These are phyloP conservation scores for Tolypocladium capitatum DNA, from an alignment of 2,329 filamentous ascomycete species.

Conservation along the genomic window DNA sequence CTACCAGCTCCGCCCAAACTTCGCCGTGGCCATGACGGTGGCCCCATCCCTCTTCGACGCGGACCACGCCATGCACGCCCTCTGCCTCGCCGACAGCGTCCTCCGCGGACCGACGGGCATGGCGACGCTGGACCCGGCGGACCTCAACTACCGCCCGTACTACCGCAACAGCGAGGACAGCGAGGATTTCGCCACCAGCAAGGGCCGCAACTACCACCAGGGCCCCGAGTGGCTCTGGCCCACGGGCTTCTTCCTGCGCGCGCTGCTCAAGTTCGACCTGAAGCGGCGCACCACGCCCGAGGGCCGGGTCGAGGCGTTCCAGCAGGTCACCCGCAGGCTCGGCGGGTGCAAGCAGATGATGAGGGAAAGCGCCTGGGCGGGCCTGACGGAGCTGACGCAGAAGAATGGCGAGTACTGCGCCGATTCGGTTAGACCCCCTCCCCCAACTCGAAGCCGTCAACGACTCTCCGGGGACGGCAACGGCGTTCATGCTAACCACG, in stretches of 20 bases:
- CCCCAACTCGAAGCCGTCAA: not conserved
- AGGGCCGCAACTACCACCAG: constrained; percentile 95
- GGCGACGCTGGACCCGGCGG: constrained; percentile 84
- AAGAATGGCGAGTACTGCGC: constrained; percentile 70
- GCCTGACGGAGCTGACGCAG: constrained; percentile 84
- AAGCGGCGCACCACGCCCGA: constrained; percentile 45
- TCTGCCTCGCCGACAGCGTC: constrained; percentile 65
- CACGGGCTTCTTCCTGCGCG: constrained; percentile 86
- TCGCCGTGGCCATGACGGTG: constrained; percentile 88
- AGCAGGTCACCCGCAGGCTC: constrained; percentile 79
- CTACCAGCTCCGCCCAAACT: constrained; percentile 91
- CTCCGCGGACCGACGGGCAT: constrained; percentile 84
- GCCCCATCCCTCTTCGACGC: constrained; percentile 78
- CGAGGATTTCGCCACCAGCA: constrained; percentile 78
- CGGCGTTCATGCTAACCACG: constrained; percentile 3
- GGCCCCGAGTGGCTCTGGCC: constrained; percentile 98
- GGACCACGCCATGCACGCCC: constrained; percentile 62
- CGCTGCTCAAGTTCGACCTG: constrained; percentile 81
- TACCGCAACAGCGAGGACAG: constrained; percentile 94
- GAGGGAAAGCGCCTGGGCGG: constrained; percentile 69
- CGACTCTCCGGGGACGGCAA: not conserved
- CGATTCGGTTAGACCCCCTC: constrained; percentile 60
- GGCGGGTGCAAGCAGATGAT: constrained; percentile 79
- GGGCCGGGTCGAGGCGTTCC: constrained; percentile 75
- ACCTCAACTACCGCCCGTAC: constrained; percentile 86